Percentiles rank a stretch among this genome's conserved stretches.
These are phyloP conservation scores for Cercospora janseana DNA, from an alignment of 2,329 filamentous ascomycete species.

Conservation along the genomic window DNA sequence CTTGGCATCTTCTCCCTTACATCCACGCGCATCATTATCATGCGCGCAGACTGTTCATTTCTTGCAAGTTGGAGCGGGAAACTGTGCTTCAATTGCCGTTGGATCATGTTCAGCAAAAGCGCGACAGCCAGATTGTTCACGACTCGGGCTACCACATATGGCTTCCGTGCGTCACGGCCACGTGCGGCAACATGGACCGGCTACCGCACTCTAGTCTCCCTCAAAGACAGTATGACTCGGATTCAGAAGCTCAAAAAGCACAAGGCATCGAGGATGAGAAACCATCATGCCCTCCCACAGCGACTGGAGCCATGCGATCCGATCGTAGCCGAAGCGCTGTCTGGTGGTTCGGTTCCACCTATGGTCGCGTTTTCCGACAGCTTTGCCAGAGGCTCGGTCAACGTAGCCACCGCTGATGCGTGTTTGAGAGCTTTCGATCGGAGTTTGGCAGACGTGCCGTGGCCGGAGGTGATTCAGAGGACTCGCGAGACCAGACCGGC, in stretches of 20 bases:
- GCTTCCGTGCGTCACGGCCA: too few relatives aligned
- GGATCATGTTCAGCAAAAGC: too few relatives aligned
- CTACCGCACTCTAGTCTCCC: neutral
- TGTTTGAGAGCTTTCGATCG: neutral
- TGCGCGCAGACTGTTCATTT: too few relatives aligned
- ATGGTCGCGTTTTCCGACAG: neutral
- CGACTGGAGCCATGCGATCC: neutral
- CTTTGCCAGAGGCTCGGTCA: neutral
- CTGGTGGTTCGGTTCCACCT: neutral
- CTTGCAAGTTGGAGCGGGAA: too few relatives aligned
- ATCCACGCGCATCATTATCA: too few relatives aligned
- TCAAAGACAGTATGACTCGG: neutral
- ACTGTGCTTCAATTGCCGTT: too few relatives aligned
- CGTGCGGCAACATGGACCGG: too few relatives aligned
- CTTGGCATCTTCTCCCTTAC: too few relatives aligned
- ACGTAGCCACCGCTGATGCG: neutral
- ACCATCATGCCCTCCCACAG: neutral
- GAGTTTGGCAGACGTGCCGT: neutral
- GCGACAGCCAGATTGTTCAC: too few relatives aligned
- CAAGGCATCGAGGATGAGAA: neutral
- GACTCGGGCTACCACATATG: too few relatives aligned
- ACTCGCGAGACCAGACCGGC: neutral
- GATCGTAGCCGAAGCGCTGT: neutral
- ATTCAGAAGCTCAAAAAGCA: neutral
- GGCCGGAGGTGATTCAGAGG: neutral